Conservation (phyloP, 1,284 basidiomycete species). For the Boletus semigastroideus region DNA sequence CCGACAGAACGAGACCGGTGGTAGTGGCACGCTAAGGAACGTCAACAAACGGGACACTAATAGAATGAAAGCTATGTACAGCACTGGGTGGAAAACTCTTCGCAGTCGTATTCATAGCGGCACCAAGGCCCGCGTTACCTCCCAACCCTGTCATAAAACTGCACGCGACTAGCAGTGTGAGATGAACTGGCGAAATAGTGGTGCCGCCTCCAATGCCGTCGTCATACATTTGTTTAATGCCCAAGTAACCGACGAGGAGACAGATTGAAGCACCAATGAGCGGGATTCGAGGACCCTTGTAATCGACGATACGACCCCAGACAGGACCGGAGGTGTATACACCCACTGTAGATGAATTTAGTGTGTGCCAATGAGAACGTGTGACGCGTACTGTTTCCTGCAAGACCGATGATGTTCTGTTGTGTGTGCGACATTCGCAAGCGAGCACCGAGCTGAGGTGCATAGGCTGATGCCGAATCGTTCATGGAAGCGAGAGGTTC, state of each 20-base stretch:
- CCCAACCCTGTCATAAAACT: conserved; percentile 62
- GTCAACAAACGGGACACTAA: background rate
- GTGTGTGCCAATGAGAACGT: conserved; percentile 1
- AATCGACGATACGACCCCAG: conserved; percentile 70
- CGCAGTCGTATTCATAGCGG: conserved; percentile 63
- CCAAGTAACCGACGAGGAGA: conserved; percentile 63
- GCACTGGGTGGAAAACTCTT: conserved; percentile 58
- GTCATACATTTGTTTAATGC: conserved; percentile 64
- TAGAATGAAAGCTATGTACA: conserved; percentile 35
- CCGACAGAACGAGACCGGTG: conserved; percentile 74
- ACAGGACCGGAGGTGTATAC: conserved; percentile 61
- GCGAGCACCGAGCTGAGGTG: conserved; percentile 72
- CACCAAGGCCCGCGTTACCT: conserved; percentile 56
- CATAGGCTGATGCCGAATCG: conserved; percentile 57
- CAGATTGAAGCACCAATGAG: conserved; percentile 48
- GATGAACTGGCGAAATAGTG: conserved; percentile 26
- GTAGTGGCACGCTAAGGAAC: conserved; percentile 61
- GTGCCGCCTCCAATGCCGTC: conserved; percentile 36
- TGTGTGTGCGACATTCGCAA: conserved; percentile 74
- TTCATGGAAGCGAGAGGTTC: background rate
- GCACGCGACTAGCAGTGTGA: conserved; percentile 47
- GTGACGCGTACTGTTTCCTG: conserved; percentile 54
- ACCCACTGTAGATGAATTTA: conserved; percentile 46
- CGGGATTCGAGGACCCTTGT: conserved; percentile 55
- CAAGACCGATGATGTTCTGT: conserved; percentile 70